A percentile compares a stretch with the other conserved stretches of the same genome.
phyloP scores from a whole-genome alignment of 1,139 yeast genomes.

The Pichia sp. region DNA sequence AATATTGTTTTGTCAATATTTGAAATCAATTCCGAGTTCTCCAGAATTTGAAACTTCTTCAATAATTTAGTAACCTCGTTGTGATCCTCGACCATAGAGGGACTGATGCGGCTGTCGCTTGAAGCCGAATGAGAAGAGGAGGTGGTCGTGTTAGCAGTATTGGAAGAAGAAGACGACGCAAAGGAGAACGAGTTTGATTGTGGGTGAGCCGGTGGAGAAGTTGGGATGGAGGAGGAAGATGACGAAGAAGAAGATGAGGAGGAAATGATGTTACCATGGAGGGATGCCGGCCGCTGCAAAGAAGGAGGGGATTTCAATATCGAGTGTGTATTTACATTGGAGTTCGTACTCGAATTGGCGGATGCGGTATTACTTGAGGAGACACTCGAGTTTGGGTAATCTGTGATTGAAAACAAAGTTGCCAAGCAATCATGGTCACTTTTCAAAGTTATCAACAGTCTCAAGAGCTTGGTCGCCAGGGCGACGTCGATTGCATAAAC shows the following conservation, averaged over 20 bases:
- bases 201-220: neutral
- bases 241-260: neutral
- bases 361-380: neutral
- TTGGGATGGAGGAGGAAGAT: neutral
- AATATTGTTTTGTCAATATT: conserved; percentile 20
- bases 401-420: conserved; percentile 11
- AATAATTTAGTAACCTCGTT: conserved; percentile 8
- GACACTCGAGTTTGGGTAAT: conserved; percentile 4
- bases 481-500: conserved; percentile 2
- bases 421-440: conserved; percentile 10
- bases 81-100: conserved; percentile 6
- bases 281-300: neutral
- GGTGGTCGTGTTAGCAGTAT: neutral
- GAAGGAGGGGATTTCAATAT: neutral
- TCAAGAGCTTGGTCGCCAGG: conserved; percentile 8
- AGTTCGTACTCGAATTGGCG: neutral
- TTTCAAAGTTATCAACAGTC: conserved; percentile 9
- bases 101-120: neutral
- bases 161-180: neutral
- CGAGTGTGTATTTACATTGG: neutral
- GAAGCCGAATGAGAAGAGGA: neutral
- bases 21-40: conserved; percentile 9
- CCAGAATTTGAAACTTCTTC: neutral
- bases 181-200: neutral
- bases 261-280: neutral